A percentile compares a stretch with the other conserved stretches of the same genome.
Evolutionary conservation across 768 basidiomycete genomes (phyloP).

Genomic region (Myochromella boudieri): DNA sequence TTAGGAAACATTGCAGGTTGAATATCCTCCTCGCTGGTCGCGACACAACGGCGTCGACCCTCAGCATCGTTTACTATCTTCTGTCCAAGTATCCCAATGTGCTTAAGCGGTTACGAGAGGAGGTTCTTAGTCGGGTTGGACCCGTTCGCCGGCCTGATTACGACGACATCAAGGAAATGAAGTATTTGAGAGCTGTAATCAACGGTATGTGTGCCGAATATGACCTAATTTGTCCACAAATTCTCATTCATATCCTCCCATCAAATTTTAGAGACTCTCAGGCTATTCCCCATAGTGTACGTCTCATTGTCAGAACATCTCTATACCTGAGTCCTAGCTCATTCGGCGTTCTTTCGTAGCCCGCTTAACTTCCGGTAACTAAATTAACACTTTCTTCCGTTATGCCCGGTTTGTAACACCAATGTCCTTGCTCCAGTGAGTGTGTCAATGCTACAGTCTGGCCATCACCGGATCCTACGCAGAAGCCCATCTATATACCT

Average conservation of each 20-base stretch:
- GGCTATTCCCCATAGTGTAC: constrained; percentile 57
- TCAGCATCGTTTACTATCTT: constrained; percentile 42
- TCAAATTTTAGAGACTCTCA: constrained; percentile 42
- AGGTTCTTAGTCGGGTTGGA: constrained; percentile 55
- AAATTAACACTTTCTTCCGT: neutral
- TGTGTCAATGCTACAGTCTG: constrained; percentile 47
- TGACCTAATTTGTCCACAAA: neutral
- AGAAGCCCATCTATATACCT: constrained; percentile 56
- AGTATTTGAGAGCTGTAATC: constrained; percentile 62
- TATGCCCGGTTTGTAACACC: neutral
- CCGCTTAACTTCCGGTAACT: constrained; percentile 49
- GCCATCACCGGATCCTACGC: constrained; percentile 41
- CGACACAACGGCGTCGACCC: constrained; percentile 45
- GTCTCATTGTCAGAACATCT: constrained; percentile 5
- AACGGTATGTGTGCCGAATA: constrained; percentile 61
- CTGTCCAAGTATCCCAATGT: constrained; percentile 54
- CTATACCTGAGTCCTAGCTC: neutral
- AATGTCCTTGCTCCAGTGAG: constrained; percentile 37
- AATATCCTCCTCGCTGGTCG: constrained; percentile 51
- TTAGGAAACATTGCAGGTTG: no score
- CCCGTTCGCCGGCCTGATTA: constrained; percentile 45
- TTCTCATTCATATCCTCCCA: no score
- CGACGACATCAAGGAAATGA: constrained; percentile 61
- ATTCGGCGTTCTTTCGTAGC: constrained; percentile 16
- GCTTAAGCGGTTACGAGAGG: constrained; percentile 47